Evolutionary conservation across 2,329 filamentous ascomycete genomes (phyloP).

Genomic region (Cadophora luteo-olivacea): DNA sequence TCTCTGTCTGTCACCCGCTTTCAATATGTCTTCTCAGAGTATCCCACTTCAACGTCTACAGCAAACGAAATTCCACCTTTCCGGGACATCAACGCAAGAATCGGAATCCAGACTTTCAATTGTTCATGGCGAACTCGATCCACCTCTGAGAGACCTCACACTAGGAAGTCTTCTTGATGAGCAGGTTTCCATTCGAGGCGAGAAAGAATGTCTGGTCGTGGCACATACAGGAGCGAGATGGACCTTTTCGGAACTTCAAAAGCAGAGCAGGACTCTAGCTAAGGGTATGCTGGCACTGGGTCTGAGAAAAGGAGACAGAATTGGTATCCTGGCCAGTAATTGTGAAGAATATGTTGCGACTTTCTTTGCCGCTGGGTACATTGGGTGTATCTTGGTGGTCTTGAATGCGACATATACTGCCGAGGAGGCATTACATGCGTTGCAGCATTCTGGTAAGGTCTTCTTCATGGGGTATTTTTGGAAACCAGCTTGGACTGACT

Average conservation of each 20-base stretch:
- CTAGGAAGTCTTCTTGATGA: conserved; percentile 75
- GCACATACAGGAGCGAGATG: conserved; percentile 79
- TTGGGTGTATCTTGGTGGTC: conserved; percentile 75
- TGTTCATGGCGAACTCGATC: conserved; percentile 41
- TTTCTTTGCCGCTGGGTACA: conserved; percentile 41
- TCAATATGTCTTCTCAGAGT: conserved; percentile 11
- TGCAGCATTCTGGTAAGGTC: conserved; percentile 70
- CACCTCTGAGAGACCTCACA: conserved; percentile 73
- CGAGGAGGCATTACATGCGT: conserved; percentile 72
- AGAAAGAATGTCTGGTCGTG: conserved; percentile 73
- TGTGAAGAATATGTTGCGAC: conserved; percentile 42
- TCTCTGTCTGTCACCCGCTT: background rate
- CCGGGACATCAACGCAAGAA: background rate
- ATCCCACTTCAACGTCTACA: background rate
- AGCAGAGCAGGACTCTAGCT: conserved; percentile 66
- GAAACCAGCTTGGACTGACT: conserved; percentile 47
- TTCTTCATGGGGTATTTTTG: background rate
- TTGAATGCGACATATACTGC: conserved; percentile 84
- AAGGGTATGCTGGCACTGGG: conserved; percentile 63
- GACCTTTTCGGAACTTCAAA: conserved; percentile 71
- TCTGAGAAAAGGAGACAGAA: conserved; percentile 31
- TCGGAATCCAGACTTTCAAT: conserved; percentile 1
- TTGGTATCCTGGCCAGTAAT: conserved; percentile 37
- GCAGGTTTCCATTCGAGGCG: conserved; percentile 69
- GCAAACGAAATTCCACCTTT: conserved; percentile 10